Evolutionary conservation across 805 yeast genomes (phyloP).

Genomic region (Teunomyces cretensis): DNA sequence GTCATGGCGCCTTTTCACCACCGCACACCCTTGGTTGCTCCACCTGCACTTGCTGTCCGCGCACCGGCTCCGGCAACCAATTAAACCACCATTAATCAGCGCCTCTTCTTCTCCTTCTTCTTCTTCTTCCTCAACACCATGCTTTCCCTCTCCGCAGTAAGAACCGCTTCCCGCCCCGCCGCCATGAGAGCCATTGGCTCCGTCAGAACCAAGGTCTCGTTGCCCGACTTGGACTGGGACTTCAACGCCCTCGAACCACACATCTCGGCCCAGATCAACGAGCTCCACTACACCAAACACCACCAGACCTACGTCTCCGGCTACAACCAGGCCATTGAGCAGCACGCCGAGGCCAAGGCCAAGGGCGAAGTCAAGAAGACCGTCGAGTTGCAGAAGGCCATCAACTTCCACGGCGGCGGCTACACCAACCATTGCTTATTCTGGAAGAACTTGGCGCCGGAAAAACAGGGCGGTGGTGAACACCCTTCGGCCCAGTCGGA

Average conservation of each 20-base stretch:
- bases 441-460: constrained; percentile 87
- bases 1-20: too few relatives aligned
- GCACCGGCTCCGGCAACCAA: constrained; percentile 8
- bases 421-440: constrained; percentile 80
- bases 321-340: constrained; percentile 74
- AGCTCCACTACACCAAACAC: constrained; percentile 84
- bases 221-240: constrained; percentile 83
- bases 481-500: constrained; percentile 52
- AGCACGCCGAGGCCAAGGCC: constrained; percentile 62
- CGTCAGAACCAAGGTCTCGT: constrained; percentile 62
- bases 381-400: constrained; percentile 64
- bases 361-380: constrained; percentile 59
- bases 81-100: not conserved
- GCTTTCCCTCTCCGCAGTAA: constrained; percentile 1
- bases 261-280: constrained; percentile 85
- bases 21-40: too few relatives aligned
- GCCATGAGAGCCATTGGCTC: constrained; percentile 9
- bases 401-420: constrained; percentile 94
- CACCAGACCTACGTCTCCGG: constrained; percentile 91
- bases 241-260: constrained; percentile 83
- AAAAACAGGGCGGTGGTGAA: constrained; percentile 73
- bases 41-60: not conserved
- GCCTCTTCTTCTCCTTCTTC: not conserved
- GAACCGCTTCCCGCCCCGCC: constrained; percentile 6
- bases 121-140: not conserved